phyloP scores from a whole-genome alignment of 2,329 filamentous ascomycete species.

The Phoma sp. region DNA sequence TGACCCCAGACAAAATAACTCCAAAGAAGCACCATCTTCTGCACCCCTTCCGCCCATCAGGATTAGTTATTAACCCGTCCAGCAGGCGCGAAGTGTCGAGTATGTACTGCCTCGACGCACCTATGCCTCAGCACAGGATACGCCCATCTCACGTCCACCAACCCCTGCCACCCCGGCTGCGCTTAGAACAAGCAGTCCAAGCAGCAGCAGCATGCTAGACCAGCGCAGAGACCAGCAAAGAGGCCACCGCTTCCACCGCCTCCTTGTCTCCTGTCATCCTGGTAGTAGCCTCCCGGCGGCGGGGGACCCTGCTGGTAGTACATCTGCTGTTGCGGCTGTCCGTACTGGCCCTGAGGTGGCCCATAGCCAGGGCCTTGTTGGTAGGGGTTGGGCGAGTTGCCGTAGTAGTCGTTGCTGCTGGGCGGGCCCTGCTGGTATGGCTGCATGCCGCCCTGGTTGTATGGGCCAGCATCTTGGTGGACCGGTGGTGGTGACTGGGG shows the following conservation, averaged over 20 bases:
- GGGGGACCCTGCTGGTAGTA: constrained; percentile 45
- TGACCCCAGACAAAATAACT: not conserved
- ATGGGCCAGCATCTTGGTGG: constrained; percentile 40
- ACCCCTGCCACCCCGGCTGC: not conserved
- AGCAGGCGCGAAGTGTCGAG: constrained; percentile 18
- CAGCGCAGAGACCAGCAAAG: constrained; percentile 53
- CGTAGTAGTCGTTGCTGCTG: constrained; percentile 25
- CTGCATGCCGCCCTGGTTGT: constrained; percentile 25
- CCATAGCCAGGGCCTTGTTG: constrained; percentile 29
- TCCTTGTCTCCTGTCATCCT: constrained; percentile 41
- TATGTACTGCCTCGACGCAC: constrained; percentile 1
- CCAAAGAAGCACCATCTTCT: constrained; percentile 1
- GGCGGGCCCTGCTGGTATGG: constrained; percentile 23
- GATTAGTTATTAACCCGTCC: constrained; percentile 20
- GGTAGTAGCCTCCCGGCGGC: constrained; percentile 50
- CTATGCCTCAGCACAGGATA: not conserved
- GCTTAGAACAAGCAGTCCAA: constrained; percentile 59
- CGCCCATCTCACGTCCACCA: not conserved
- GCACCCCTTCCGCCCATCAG: constrained; percentile 7
- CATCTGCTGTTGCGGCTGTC: constrained; percentile 46
- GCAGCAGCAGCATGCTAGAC: constrained; percentile 61
- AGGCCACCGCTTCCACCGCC: constrained; percentile 49
- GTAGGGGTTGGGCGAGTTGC: constrained; percentile 30
- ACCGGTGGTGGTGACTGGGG: constrained; percentile 41
- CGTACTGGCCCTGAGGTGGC: constrained; percentile 34